Percentiles rank a stretch among this genome's conserved stretches.
Evolutionary conservation across 345 rosid genomes (phyloP).

Genomic region (Populus deltoides): DNA sequence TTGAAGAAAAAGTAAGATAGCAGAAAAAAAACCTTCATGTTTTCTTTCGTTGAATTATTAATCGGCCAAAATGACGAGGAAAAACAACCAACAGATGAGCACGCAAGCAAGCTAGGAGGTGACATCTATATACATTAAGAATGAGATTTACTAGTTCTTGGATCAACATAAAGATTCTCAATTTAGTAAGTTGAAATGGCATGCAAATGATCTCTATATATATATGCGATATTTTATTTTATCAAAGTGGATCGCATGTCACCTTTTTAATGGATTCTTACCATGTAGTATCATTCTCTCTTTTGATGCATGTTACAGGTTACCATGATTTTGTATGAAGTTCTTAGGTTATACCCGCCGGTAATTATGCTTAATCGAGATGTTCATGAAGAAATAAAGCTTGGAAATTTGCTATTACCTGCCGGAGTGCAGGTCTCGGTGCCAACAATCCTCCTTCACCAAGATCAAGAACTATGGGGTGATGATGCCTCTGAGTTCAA

Average conservation of each 20-base stretch:
- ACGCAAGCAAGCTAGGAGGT: too few relatives aligned
- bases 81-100: too few relatives aligned
- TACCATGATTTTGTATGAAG: slow-evolving; percentile 24
- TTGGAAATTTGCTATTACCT: slow-evolving; percentile 11
- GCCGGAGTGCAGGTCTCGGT: not conserved
- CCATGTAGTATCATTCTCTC: not conserved
- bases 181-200: too few relatives aligned
- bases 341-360: slow-evolving; percentile 17
- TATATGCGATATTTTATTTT: too few relatives aligned
- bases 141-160: too few relatives aligned
- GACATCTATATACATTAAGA: too few relatives aligned
- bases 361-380: not conserved
- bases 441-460: slow-evolving; percentile 8
- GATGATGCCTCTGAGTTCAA: slow-evolving; percentile 37
- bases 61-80: too few relatives aligned
- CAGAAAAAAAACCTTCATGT: not conserved
- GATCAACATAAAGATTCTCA: too few relatives aligned
- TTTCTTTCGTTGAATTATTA: too few relatives aligned
- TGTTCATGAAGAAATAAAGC: not conserved
- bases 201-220: too few relatives aligned
- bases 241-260: too few relatives aligned
- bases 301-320: slow-evolving; percentile 6
- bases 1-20: not conserved
- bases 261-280: too few relatives aligned
- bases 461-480: slow-evolving; percentile 17